Evolutionary conservation across 208 protist species (phyloP), one percentile per base, ranked within the genome.

Genomic region (Wallacemonas collosoma): DNA sequence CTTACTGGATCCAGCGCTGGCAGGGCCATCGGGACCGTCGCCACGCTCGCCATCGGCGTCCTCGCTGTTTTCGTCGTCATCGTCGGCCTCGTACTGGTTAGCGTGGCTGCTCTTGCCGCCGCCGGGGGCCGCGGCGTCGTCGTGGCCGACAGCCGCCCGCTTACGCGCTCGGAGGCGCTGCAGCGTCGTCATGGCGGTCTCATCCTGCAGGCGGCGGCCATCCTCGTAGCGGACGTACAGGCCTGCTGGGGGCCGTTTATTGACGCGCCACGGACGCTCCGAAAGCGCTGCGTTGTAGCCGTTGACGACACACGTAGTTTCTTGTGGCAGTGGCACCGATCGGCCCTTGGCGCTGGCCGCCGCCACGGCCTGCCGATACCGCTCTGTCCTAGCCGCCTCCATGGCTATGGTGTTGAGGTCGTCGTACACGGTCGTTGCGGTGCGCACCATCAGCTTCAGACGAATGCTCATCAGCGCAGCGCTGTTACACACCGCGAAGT

Each of bases 401-500:
- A 72, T 7, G 7, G 12, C 60, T 11, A 61, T 63, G n/a, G 43
- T 63, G 40, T 58, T 43, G 7, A 55, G 4, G 15, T 63, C 63
- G 55, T 71, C 72, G 63, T 81, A 74, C 11, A 92, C 72, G 39
- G 79, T 62, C 63, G 78, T 79, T 7, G 80, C 64, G 8, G 77
- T 69, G 41, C 89, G 84, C 4, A 92, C 86, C 4, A 91, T 71
- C 55, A 94, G 75, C 53, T 85, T 88, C 45, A 77, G 72, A 26
- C 80, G 72, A 64, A 94, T 85, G 73, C 86, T 85, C 26, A 72
- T 74, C 43, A 75, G 61, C 63, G 79, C 76, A 35, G 79, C 66
- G 72, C 89, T 86, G 55, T 92, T 81, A 63, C 89, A 94, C 64
- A 94, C 63, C 48, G 89, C 89, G 77, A 85, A 89, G 76, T 94